Base-by-base conservation (phyloP, 2,329 filamentous ascomycete genomes). In the Fusarium fujikuroi region DNA sequence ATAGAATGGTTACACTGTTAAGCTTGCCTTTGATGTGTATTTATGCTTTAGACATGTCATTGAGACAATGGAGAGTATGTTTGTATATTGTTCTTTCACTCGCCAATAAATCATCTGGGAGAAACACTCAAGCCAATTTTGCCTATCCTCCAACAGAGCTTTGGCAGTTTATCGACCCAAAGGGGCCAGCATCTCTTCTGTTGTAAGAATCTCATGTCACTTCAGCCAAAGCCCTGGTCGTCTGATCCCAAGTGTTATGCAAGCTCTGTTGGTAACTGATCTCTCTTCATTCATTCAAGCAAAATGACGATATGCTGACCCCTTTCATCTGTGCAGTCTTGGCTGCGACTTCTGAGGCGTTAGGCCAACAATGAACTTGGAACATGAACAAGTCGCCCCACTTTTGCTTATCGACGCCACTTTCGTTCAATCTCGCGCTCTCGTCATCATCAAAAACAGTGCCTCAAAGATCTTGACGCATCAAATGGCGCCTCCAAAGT, bases 21-120 rank as follows among this genome's bases (percentile, higher is more conserved):
- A 7, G 11, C 12, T 28, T 44, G 23, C 5, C 15, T 19, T 28
- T 14, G 7, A 9, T 18, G 18, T 28, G 25, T 21, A 21, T 28
- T 46, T 46, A 28, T 46, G 11, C 11, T 14, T 8, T 19, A 11
- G 18, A 12, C 23, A 44, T 11, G 7, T 11, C 11, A 11, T 28
- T 12, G 3, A 5, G 23, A 28, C 7, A 25, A 28, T 21, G 11
- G 23, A 46, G 18, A 9, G n/a, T 21, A 28, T 21, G 4, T 9
- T 14, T 28, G 8, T 14, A 15, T 30, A 15, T 30, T 46, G 18
- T 30, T 46, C 18, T 46, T 21, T 28, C 11, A 46, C 4, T 2
- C 9, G 0, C 10, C 44, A 46, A 30, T 4, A 3, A 28, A 0
- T 2, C 8, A 23, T 5, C 11, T 9, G 25, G 2, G 8, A 28